These are phyloP conservation scores for Phytophthora litchii DNA, from an alignment of 352 stramenopile species.

Conservation along the genomic window DNA sequence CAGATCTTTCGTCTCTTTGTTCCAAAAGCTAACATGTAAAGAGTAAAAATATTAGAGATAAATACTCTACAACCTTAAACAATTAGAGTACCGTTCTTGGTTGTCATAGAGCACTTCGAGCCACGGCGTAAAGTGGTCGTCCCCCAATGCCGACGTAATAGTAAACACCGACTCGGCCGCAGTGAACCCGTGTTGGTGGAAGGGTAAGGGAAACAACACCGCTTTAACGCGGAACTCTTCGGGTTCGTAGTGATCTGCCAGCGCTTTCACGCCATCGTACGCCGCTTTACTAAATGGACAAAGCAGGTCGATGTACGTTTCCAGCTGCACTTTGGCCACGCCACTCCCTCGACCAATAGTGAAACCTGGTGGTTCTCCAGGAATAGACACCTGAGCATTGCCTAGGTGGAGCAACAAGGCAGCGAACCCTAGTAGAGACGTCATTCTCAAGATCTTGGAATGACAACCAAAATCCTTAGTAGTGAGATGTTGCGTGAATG, in stretches of 20 bases:
- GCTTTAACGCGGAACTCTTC: constrained; percentile 63
- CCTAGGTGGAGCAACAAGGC: constrained; percentile 19
- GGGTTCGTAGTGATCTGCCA: constrained; percentile 59
- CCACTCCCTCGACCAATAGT: constrained; percentile 56
- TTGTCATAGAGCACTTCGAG: constrained; percentile 74
- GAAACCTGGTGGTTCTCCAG: constrained; percentile 62
- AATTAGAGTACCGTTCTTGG: constrained; percentile 66
- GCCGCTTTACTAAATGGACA: constrained; percentile 71
- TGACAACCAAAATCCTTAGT: constrained; percentile 15
- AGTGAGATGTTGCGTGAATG: too few species aligned
- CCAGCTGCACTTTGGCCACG: constrained; percentile 64
- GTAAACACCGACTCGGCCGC: constrained; percentile 64
- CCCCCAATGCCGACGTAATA: constrained; percentile 57
- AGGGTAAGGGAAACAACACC: constrained; percentile 74
- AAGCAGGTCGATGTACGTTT: constrained; percentile 83
- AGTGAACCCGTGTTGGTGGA: constrained; percentile 75
- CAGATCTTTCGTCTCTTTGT: constrained; percentile 71
- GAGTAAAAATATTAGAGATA: background rate
- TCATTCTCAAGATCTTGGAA: constrained; percentile 29
- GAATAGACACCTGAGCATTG: constrained; percentile 62
- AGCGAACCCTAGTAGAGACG: constrained; percentile 16
- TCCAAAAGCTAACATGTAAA: constrained; percentile 59
- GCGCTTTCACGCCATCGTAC: constrained; percentile 68
- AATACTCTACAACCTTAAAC: background rate
- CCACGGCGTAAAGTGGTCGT: constrained; percentile 61